phyloP scores from a whole-genome alignment of 164 flowering plant species.

The Umbilicus rupestris region DNA sequence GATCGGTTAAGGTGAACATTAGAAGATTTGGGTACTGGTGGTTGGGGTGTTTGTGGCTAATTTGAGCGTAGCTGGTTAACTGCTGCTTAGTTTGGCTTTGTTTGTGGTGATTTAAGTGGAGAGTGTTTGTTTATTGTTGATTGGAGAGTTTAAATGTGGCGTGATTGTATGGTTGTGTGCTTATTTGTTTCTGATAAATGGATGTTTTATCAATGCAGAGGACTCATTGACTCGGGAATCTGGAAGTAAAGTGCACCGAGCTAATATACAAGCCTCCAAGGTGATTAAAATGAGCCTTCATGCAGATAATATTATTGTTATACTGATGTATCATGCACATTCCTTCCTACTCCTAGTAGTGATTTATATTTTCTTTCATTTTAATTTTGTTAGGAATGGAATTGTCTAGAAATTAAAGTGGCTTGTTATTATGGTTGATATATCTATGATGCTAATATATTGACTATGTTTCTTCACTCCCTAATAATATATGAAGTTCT shows the following conservation, averaged over 20 bases:
- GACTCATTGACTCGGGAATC: conserved; percentile 87
- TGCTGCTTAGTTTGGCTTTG: not conserved
- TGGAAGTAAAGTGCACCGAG: conserved; percentile 86
- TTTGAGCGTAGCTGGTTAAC: not conserved
- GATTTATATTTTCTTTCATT: too few relatives aligned
- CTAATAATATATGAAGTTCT: too few relatives aligned
- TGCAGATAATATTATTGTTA: not conserved
- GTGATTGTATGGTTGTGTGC: not conserved
- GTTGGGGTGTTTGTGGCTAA: not conserved
- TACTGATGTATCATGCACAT: not conserved
- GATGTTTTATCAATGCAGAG: conserved; percentile 29
- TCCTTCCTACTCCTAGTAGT: not conserved
- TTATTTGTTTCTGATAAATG: conserved; percentile 5
- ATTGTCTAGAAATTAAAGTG: too few relatives aligned
- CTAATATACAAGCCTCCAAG: conserved; percentile 90
- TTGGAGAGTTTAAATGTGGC: not conserved
- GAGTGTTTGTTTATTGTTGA: not conserved
- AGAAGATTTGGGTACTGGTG: not conserved
- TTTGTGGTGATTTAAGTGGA: not conserved
- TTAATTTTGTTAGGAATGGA: too few relatives aligned
- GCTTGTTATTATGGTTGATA: too few relatives aligned
- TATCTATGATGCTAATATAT: too few relatives aligned
- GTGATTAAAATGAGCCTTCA: too few relatives aligned
- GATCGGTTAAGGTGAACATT: not conserved
- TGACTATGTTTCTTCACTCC: too few relatives aligned